These are phyloP conservation scores for Avena insularis DNA, from an alignment of 176 grass and related monocot species.

Conservation along the genomic window DNA sequence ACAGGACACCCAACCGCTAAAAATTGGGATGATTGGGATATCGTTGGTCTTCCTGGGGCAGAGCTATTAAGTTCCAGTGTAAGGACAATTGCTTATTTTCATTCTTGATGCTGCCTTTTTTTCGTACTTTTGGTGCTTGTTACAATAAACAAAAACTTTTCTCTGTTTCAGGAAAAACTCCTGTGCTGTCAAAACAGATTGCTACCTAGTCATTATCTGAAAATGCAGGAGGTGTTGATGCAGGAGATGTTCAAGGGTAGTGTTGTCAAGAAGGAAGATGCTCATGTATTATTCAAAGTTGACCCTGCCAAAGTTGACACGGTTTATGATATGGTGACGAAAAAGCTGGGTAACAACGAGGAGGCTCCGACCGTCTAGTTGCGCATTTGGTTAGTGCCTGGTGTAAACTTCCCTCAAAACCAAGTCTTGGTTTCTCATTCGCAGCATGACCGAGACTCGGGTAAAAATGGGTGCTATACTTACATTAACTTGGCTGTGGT, in stretches of 20 bases:
- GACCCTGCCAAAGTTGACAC: slow-evolving; percentile 81
- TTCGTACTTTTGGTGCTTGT: slow-evolving; percentile 8
- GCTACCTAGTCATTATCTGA: slow-evolving; percentile 82
- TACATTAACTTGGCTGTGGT: slow-evolving; percentile 37
- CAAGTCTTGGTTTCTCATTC: slow-evolving; percentile 13
- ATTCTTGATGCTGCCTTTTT: slow-evolving; percentile 8
- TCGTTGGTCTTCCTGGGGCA: slow-evolving; percentile 83
- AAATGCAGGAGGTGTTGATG: slow-evolving; percentile 84
- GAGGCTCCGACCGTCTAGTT: slow-evolving; percentile 59
- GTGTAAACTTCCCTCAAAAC: not conserved
- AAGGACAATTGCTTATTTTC: slow-evolving; percentile 45
- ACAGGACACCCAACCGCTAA: slow-evolving; percentile 48
- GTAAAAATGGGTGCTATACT: slow-evolving; percentile 17
- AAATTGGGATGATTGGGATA: slow-evolving; percentile 92
- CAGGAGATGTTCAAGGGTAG: slow-evolving; percentile 91
- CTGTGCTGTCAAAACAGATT: slow-evolving; percentile 85
- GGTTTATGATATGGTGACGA: slow-evolving; percentile 86
- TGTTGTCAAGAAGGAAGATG: slow-evolving; percentile 83
- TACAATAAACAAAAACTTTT: not conserved
- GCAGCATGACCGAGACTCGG: not conserved
- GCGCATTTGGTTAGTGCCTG: not conserved
- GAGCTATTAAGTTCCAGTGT: slow-evolving; percentile 83
- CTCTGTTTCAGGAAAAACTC: slow-evolving; percentile 70
- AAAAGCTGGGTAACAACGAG: slow-evolving; percentile 80
- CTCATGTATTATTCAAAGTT: slow-evolving; percentile 82